Base-by-base conservation (phyloP, 495 filamentous ascomycete genomes). In the Annulohypoxylon maeteangense region DNA sequence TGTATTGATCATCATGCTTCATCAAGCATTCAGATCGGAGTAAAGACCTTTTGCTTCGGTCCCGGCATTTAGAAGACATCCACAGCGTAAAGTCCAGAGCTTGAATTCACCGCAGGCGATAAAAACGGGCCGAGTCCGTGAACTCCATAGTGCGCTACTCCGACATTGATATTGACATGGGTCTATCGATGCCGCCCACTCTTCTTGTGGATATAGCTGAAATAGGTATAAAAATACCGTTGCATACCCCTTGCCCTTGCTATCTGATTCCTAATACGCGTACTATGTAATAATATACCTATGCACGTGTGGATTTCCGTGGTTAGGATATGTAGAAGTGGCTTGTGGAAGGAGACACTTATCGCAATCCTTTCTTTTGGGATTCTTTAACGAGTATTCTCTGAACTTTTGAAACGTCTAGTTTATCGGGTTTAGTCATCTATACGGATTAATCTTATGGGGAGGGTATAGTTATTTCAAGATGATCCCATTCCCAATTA, bases 211-310 rank as follows among this genome's bases (percentile, higher is more conserved):
- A 7, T 20, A 44, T 44, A 44, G 40, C 40, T 44, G 40, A 44
- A 44, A 44, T 44, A 44, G 40, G 40, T 44, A 44, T 44, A 44
- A 18, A 44, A 44, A 44, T 44, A 44, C 40, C 38, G 16, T 44
- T 44, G 16, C 16, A 18, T 44, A 18, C 16, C 40, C 40, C 40
- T 20, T 44, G 40, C 40, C 40, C 40, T 20, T 44, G 40, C 20
- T 18, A 44, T 20, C 40, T 44, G 16, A 44, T 44, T 44, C 40
- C 36, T 40, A 40, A 40, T 4, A 14, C n/a, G 12, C 40, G 40
- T 20, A 44, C 14, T 20, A 44, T 4, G 27, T 12, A 5, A 44
- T n/a, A n/a, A n/a, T n/a, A n/a, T n/a, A n/a, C n/a, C n/a, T n/a
- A n/a, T 18, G 40, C 40, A 44, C n/a, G 40, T 44, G 16, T 44